A percentile compares a stretch with the other conserved stretches of the same genome.
Evolutionary conservation across 208 protist species (phyloP).

Genomic region (Trypanosoma platydactyli): DNA sequence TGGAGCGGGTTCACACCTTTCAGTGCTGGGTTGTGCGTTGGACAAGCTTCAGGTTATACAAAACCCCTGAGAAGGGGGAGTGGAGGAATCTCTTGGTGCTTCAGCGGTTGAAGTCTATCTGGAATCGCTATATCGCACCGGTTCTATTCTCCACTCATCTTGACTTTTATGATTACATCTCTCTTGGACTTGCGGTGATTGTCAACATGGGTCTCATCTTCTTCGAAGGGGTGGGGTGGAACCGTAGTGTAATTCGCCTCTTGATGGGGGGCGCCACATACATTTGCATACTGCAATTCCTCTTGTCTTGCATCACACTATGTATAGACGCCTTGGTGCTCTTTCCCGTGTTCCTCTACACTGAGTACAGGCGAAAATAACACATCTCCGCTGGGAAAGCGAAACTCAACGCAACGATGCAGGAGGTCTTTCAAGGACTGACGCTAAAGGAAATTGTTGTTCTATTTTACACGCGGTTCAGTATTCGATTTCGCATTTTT

Average conservation of each 20-base stretch:
- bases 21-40: slow-evolving; percentile 36
- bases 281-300: slow-evolving; percentile 55
- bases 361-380: slow-evolving; percentile 57
- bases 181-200: slow-evolving; percentile 52
- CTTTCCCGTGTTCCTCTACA: slow-evolving; percentile 66
- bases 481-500: slow-evolving; percentile 52
- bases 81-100: neutral
- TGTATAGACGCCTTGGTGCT: slow-evolving; percentile 51
- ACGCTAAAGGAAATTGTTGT: slow-evolving; percentile 36
- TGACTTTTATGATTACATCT: slow-evolving; percentile 55
- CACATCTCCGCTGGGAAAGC: slow-evolving; percentile 35
- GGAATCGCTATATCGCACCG: slow-evolving; percentile 62
- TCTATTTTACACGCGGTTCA: slow-evolving; percentile 49
- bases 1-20: slow-evolving; percentile 66
- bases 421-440: slow-evolving; percentile 54
- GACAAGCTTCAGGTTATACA: slow-evolving; percentile 43
- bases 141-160: slow-evolving; percentile 48
- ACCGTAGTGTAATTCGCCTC: neutral
- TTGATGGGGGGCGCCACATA: slow-evolving; percentile 15
- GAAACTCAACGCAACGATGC: slow-evolving; percentile 50
- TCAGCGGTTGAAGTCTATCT: slow-evolving; percentile 22
- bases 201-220: slow-evolving; percentile 60
- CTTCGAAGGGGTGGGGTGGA: slow-evolving; percentile 34
- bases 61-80: neutral
- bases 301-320: slow-evolving; percentile 44